Percentiles rank a stretch among this genome's conserved stretches.
Conservation (phyloP, 768 basidiomycete species). For the Daedaleopsis sinensis region DNA sequence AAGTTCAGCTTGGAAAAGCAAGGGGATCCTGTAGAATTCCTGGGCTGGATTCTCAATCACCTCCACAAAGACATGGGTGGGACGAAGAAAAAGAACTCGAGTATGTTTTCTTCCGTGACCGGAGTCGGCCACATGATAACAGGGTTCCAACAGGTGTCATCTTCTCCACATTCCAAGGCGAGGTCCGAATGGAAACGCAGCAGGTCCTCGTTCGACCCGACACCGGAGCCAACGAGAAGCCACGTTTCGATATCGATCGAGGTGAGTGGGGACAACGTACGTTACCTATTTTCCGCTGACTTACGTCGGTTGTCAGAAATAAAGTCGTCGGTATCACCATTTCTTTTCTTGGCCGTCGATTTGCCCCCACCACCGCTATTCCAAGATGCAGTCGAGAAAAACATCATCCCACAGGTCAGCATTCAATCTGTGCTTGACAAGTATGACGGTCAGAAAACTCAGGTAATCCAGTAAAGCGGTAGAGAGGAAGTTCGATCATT, state of each 20-base stretch:
- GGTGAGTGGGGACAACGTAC: constrained; percentile 50
- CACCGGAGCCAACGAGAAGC: constrained; percentile 74
- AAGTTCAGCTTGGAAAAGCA: constrained; percentile 93
- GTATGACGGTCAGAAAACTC: constrained; percentile 90
- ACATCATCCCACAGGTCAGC: constrained; percentile 97
- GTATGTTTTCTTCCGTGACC: constrained; percentile 48
- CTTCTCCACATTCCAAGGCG: constrained; percentile 93
- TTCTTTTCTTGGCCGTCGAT: constrained; percentile 94
- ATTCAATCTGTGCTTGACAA: constrained; percentile 89
- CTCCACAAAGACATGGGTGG: constrained; percentile 94
- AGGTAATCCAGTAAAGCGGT: constrained; percentile 48
- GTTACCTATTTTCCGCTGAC: constrained; percentile 3
- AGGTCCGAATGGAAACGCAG: constrained; percentile 90
- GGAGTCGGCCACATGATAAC: constrained; percentile 21
- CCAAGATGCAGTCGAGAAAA: constrained; percentile 95
- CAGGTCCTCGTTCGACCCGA: constrained; percentile 87
- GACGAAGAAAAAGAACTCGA: constrained; percentile 89
- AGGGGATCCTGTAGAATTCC: constrained; percentile 95
- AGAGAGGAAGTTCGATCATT: constrained; percentile 15
- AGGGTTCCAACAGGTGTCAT: constrained; percentile 66
- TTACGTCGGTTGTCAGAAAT: constrained; percentile 59
- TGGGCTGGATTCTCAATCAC: constrained; percentile 93
- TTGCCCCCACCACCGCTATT: constrained; percentile 97
- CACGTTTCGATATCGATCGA: constrained; percentile 92
- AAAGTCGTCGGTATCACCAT: constrained; percentile 83